These are phyloP conservation scores for Pestalotiopsis sp. DNA, from an alignment of 2,329 filamentous ascomycete genomes.

Conservation along the genomic window DNA sequence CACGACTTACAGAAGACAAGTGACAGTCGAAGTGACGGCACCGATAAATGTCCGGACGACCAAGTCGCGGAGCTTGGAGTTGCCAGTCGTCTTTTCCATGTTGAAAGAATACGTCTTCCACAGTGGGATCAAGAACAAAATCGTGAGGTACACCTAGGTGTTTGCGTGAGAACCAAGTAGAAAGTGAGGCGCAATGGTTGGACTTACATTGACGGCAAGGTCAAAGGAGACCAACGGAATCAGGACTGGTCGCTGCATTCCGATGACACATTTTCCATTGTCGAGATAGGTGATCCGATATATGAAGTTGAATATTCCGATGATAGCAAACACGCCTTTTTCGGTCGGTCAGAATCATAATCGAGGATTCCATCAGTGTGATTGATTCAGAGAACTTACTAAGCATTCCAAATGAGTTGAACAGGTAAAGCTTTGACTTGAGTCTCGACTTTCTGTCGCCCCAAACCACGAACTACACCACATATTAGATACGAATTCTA, in stretches of 20 bases:
- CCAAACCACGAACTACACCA: slow-evolving; percentile 58
- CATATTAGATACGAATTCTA: too few relatives aligned
- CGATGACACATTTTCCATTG: slow-evolving; percentile 61
- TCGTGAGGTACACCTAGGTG: slow-evolving; percentile 58
- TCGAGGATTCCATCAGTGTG: neutral
- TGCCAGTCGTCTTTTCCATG: slow-evolving; percentile 2
- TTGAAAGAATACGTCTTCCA: slow-evolving; percentile 28
- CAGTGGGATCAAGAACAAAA: slow-evolving; percentile 63
- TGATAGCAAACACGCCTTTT: slow-evolving; percentile 42
- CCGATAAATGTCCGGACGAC: slow-evolving; percentile 60
- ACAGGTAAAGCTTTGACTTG: slow-evolving; percentile 61
- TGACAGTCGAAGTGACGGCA: slow-evolving; percentile 56
- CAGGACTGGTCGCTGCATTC: slow-evolving; percentile 60
- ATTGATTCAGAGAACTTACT: slow-evolving; percentile 30
- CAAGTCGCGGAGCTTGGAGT: neutral
- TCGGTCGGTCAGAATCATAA: neutral
- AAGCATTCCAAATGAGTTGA: slow-evolving; percentile 63
- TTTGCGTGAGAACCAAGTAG: neutral
- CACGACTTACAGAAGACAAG: slow-evolving; percentile 55
- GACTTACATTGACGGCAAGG: slow-evolving; percentile 55
- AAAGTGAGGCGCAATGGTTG: neutral
- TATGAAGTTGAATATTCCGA: slow-evolving; percentile 62
- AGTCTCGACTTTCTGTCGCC: slow-evolving; percentile 50
- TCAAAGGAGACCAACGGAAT: slow-evolving; percentile 65
- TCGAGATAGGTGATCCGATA: slow-evolving; percentile 61